Evolutionary conservation across 1,139 yeast genomes (phyloP), one percentile per base, ranked within the genome.

Genomic region (Scheffersomyces illinoinensis): DNA sequence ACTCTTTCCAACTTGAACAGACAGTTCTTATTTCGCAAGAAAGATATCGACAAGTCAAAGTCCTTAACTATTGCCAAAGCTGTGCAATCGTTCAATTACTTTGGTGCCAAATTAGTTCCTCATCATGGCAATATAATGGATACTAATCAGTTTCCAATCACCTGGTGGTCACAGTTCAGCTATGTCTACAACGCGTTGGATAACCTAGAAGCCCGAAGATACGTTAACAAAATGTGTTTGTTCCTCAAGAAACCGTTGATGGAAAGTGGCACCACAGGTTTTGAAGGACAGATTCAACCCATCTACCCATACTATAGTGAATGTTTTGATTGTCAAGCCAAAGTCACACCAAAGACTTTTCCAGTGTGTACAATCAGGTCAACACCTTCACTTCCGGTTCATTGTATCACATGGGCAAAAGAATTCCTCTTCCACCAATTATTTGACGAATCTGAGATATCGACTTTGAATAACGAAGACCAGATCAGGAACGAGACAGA

Each of bases 281-380:
- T 88, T 64, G 88, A 88, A 62, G 99, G 99, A 21, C 97, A 95
- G 71, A 90, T 91, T 48, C 97, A 91, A 70, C 98, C 97, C 1
- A 93, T 96, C 58, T 83, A 85, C 62, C 97, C 97, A 0, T 87
- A 89, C 60, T 68, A 78, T 57, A 88, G 96, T 7, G 99, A 95
- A 75, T 96, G 99, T 74, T 96, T 93, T 72, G 98, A 92, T 63
- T 96, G 99, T 74, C 86, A 88, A 47, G 86, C 90, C 6, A 92
- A 93, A 68, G 96, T 87, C 48, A 87, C 96, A 0, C 97, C 98
- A 3, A 93, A 91, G 69, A 84, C 96, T 0, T 95, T 86, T 72
- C 98, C 99, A 0, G 97, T 96, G 2, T 96, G 99, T 71, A 96
- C 99, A 0, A 96, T 96, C 58, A 82, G 99, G 64, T 91, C 97